Percentiles rank a stretch among this genome's conserved stretches.
Conservation (phyloP, 2,329 filamentous ascomycete species). For the Neoscytalidium dimidiatum region DNA sequence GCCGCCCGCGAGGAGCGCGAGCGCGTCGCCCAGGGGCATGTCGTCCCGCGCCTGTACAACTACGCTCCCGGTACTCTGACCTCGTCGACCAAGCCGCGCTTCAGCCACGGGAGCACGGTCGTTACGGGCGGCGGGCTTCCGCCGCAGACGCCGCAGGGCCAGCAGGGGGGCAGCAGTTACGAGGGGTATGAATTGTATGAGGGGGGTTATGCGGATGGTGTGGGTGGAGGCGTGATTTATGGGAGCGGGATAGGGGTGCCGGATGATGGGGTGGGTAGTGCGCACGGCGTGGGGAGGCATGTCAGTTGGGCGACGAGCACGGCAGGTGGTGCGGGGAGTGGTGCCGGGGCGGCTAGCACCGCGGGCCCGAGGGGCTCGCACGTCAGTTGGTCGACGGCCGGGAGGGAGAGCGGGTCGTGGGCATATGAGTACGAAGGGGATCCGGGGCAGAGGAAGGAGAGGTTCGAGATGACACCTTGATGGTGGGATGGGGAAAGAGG, state of each 20-base stretch:
- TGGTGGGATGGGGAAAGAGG: neutral
- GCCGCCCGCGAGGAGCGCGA: constrained; percentile 8
- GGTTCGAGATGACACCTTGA: constrained; percentile 15
- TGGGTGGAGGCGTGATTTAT: neutral
- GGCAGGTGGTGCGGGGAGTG: neutral
- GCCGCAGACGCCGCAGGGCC: neutral
- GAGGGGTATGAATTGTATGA: neutral
- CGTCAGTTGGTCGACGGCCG: neutral
- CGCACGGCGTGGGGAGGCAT: neutral
- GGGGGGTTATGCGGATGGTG: neutral
- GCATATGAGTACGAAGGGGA: neutral
- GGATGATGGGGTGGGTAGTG: neutral
- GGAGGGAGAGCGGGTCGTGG: neutral
- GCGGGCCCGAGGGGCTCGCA: neutral
- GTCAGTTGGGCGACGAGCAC: neutral
- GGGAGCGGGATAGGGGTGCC: neutral
- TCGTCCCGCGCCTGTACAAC: constrained; percentile 4
- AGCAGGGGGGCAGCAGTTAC: neutral
- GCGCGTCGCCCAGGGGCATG: constrained; percentile 9
- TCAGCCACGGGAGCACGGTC: neutral
- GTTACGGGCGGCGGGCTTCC: neutral
- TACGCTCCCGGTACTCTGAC: no score
- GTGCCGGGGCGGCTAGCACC: neutral
- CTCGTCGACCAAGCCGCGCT: neutral
- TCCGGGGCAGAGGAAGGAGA: neutral